These are phyloP conservation scores for Globisporangium iwayamae DNA, from an alignment of 352 stramenopile species.

Conservation along the genomic window DNA sequence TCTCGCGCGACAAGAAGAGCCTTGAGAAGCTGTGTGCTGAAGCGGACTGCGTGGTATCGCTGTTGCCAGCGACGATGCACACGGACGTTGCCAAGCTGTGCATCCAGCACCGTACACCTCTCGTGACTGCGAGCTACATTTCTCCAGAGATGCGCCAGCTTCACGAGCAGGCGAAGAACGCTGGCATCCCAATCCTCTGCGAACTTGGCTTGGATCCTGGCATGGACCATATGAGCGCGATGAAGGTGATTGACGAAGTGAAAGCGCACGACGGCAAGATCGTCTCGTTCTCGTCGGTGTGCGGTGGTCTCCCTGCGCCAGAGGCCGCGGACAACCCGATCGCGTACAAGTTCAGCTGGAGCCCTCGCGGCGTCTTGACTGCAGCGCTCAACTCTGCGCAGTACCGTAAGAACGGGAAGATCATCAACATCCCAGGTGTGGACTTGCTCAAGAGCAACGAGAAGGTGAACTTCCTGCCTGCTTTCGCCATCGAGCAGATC, in stretches of 20 bases:
- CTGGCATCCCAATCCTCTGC: slow-evolving; percentile 91
- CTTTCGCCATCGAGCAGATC: slow-evolving; percentile 93
- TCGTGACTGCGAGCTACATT: slow-evolving; percentile 96
- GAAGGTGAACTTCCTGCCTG: slow-evolving; percentile 83
- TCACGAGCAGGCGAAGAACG: slow-evolving; percentile 60
- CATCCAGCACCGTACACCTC: slow-evolving; percentile 78
- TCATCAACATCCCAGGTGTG: slow-evolving; percentile 83
- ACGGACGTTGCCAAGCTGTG: slow-evolving; percentile 84
- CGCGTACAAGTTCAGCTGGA: slow-evolving; percentile 98
- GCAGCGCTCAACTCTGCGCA: slow-evolving; percentile 89
- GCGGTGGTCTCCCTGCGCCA: slow-evolving; percentile 92
- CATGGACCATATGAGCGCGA: slow-evolving; percentile 96
- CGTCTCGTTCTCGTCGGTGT: slow-evolving; percentile 92
- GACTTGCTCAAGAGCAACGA: slow-evolving; percentile 87
- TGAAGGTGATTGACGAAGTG: slow-evolving; percentile 96
- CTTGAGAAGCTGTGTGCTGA: slow-evolving; percentile 68
- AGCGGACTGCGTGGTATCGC: slow-evolving; percentile 92
- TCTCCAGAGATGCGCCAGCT: slow-evolving; percentile 91
- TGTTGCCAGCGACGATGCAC: slow-evolving; percentile 94
- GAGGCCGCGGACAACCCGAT: slow-evolving; percentile 95
- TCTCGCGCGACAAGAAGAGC: slow-evolving; percentile 50
- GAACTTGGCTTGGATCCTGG: slow-evolving; percentile 95
- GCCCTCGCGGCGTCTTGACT: slow-evolving; percentile 91
- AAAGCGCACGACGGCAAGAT: slow-evolving; percentile 87
- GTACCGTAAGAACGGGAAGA: slow-evolving; percentile 83